These are phyloP conservation scores for Saccharomycopsis guyanensis DNA, from an alignment of 805 yeast genomes.

Conservation along the genomic window DNA sequence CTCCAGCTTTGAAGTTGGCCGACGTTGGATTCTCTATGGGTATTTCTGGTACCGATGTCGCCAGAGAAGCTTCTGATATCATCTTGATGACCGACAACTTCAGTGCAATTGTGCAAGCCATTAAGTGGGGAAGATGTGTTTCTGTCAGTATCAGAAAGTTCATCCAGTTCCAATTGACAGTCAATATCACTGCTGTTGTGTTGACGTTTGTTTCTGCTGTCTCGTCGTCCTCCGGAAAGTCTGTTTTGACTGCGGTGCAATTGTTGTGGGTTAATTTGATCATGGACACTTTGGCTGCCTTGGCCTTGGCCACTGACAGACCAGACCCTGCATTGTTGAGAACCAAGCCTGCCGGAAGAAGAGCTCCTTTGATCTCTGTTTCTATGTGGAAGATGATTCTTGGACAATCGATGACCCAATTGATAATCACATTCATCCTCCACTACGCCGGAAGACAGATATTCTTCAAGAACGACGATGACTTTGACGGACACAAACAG, in stretches of 20 bases:
- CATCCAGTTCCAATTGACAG: conserved; percentile 94
- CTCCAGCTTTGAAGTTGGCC: conserved; percentile 92
- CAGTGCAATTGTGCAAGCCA: conserved; percentile 89
- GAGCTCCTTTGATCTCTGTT: conserved; percentile 68
- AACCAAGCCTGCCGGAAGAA: conserved; percentile 78
- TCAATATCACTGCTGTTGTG: conserved; percentile 92
- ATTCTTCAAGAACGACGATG: conserved; percentile 34
- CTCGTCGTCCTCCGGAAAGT: conserved; percentile 64
- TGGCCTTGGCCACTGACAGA: conserved; percentile 95
- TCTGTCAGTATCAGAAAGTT: conserved; percentile 90
- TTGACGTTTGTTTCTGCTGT: conserved; percentile 93
- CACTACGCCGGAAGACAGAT: conserved; percentile 70
- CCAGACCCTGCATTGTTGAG: conserved; percentile 79
- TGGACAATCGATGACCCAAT: conserved; percentile 77
- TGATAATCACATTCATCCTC: conserved; percentile 67
- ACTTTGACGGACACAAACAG: conserved; percentile 35
- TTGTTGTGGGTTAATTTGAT: conserved; percentile 94
- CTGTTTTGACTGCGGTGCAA: conserved; percentile 96
- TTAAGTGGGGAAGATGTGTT: conserved; percentile 98
- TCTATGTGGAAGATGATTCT: conserved; percentile 99
- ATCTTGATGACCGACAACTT: conserved; percentile 93
- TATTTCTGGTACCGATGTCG: conserved; percentile 96
- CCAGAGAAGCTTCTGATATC: conserved; percentile 93
- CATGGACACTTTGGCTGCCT: conserved; percentile 97
- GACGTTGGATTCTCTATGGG: conserved; percentile 99